These are phyloP conservation scores for Yamadazyma kanchanaburiensis DNA, from an alignment of 1,139 yeast species.

Conservation along the genomic window DNA sequence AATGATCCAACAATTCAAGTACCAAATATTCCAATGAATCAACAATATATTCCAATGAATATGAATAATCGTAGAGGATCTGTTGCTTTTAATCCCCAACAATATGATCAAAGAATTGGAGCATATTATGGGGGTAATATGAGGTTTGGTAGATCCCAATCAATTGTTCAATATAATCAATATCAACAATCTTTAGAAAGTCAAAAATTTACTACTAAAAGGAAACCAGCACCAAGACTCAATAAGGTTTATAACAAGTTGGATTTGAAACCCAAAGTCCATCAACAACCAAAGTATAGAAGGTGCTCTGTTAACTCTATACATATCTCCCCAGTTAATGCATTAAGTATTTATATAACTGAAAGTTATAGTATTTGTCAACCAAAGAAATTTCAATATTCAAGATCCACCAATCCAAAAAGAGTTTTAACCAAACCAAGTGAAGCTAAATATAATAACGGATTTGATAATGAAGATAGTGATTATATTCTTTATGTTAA, in stretches of 20 bases:
- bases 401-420: conserved; percentile 82
- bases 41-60: neutral
- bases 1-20: conserved; percentile 4
- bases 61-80: conserved; percentile 30
- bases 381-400: conserved; percentile 76
- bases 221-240: conserved; percentile 39
- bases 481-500: conserved; percentile 93
- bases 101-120: conserved; percentile 4
- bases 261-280: conserved; percentile 63
- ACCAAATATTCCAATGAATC: neutral
- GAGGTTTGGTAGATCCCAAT: conserved; percentile 27
- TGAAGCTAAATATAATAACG: conserved; percentile 78
- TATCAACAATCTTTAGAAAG: conserved; percentile 30
- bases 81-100: conserved; percentile 27
- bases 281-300: conserved; percentile 70
- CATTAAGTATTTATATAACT: conserved; percentile 73
- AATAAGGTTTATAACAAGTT: conserved; percentile 34
- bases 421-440: conserved; percentile 90
- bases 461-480: conserved; percentile 82
- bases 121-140: conserved; percentile 5
- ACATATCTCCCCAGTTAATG: conserved; percentile 82
- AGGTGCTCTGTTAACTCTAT: conserved; percentile 77
- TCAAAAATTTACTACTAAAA: conserved; percentile 18
- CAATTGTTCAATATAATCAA: conserved; percentile 38
- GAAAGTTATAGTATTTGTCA: conserved; percentile 85